phyloP scores from a whole-genome alignment of 2,329 filamentous ascomycete species.

The Fusarium coffeatum region DNA sequence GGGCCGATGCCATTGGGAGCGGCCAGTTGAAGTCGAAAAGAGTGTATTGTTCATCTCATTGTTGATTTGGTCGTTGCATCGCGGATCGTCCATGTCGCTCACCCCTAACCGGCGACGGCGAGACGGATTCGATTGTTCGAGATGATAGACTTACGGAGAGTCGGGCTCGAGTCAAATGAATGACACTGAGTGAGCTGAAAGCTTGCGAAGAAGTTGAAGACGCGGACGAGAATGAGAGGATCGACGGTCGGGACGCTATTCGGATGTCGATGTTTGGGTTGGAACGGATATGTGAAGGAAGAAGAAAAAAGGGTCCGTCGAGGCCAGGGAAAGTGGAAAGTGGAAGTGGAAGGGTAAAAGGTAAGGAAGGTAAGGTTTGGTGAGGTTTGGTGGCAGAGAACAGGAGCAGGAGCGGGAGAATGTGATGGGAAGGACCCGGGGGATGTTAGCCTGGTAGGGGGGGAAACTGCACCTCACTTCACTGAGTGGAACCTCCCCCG shows the following conservation, averaged over 20 bases:
- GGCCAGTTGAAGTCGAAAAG: constrained; percentile 17
- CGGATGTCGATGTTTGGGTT: constrained; percentile 34
- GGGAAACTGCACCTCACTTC: constrained; percentile 36
- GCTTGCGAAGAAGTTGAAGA: constrained; percentile 31
- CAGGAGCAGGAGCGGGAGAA: constrained; percentile 31
- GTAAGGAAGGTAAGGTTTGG: constrained; percentile 36
- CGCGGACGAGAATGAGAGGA: constrained; percentile 37
- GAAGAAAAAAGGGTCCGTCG: constrained; percentile 44
- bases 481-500: constrained; percentile 35
- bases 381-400: constrained; percentile 29
- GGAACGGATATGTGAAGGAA: constrained; percentile 42
- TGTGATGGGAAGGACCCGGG: constrained; percentile 31
- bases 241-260: constrained; percentile 37
- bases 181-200: constrained; percentile 28
- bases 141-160: constrained; percentile 41
- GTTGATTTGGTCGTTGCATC: constrained; percentile 19
- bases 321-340: constrained; percentile 38
- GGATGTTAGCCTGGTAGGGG: constrained; percentile 36
- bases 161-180: constrained; percentile 40
- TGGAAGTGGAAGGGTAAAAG: constrained; percentile 30
- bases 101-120: constrained; percentile 15
- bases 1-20: constrained; percentile 22
- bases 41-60: constrained; percentile 28
- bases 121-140: constrained; percentile 17
- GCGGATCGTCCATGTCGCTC: constrained; percentile 5